Evolutionary conservation across 1,284 basidiomycete species (phyloP).

Genomic region (Coniferiporia weirii): DNA sequence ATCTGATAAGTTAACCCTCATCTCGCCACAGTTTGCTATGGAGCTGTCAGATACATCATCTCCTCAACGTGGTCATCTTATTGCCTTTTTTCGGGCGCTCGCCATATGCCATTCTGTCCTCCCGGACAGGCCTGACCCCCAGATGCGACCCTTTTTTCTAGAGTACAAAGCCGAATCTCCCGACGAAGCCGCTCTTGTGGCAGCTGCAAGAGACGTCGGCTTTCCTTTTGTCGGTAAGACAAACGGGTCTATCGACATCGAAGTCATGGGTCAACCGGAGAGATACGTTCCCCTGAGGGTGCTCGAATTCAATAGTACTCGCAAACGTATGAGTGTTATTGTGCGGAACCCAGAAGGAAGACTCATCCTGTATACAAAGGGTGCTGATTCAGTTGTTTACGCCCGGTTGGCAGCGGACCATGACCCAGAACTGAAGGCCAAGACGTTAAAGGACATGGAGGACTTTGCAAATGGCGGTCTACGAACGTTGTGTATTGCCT

Average conservation of each 20-base stretch:
- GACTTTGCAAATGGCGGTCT: slow-evolving; percentile 90
- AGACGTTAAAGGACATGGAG: slow-evolving; percentile 86
- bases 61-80: slow-evolving; percentile 62
- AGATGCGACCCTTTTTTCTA: slow-evolving; percentile 60
- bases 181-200: slow-evolving; percentile 92
- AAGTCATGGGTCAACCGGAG: slow-evolving; percentile 87
- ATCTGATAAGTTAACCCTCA: slow-evolving; percentile 78
- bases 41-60: slow-evolving; percentile 62
- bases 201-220: slow-evolving; percentile 86
- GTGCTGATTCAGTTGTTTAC: slow-evolving; percentile 95
- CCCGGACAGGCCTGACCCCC: slow-evolving; percentile 65
- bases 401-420: slow-evolving; percentile 74
- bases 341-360: slow-evolving; percentile 79
- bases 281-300: slow-evolving; percentile 75
- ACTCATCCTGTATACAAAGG: slow-evolving; percentile 88
- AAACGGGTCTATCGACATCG: slow-evolving; percentile 79
- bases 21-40: slow-evolving; percentile 80
- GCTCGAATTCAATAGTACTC: slow-evolving; percentile 89
- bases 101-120: slow-evolving; percentile 92
- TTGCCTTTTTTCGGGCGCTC: slow-evolving; percentile 87
- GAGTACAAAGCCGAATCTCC: slow-evolving; percentile 96
- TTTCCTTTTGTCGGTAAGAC: slow-evolving; percentile 85
- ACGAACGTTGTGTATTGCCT: slow-evolving; percentile 88
- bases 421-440: slow-evolving; percentile 68
- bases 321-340: slow-evolving; percentile 93